Conservation (phyloP, 108 stramenopile species). For the Nitzschia sp. region DNA sequence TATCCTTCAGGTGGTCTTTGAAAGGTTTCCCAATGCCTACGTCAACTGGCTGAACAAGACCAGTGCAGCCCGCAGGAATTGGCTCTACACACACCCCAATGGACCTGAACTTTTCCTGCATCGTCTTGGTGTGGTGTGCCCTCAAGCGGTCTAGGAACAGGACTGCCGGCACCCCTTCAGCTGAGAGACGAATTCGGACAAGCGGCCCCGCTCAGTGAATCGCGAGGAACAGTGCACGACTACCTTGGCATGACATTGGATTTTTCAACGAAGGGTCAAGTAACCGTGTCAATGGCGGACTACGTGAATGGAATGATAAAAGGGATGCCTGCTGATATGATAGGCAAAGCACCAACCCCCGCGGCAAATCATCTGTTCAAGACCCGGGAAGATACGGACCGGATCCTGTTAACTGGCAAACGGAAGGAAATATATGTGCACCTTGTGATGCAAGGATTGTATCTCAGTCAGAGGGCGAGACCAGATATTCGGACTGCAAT, state of each 20-base stretch:
- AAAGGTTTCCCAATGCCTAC: too few relatives aligned
- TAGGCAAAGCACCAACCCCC: conserved; percentile 25
- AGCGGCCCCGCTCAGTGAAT: conserved; percentile 12
- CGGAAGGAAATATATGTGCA: conserved; percentile 10
- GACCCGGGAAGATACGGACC: conserved; percentile 20
- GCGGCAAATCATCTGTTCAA: conserved; percentile 41
- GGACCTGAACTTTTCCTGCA: too few relatives aligned
- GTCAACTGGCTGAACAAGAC: too few relatives aligned
- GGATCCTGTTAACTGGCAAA: too few relatives aligned
- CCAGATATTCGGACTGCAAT: conserved; percentile 43
- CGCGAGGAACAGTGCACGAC: conserved; percentile 32
- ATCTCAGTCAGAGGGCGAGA: conserved; percentile 33
- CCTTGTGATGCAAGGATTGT: conserved; percentile 31
- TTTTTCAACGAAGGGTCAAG: conserved; percentile 22
- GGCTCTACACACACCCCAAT: too few relatives aligned
- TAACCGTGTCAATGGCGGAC: conserved; percentile 26
- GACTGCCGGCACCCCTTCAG: too few relatives aligned
- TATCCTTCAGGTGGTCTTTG: too few relatives aligned
- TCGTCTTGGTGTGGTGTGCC: too few relatives aligned
- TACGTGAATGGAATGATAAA: conserved; percentile 29
- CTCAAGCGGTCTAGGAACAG: too few relatives aligned
- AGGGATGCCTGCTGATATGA: not conserved
- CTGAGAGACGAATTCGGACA: too few relatives aligned
- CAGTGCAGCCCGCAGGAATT: too few relatives aligned
- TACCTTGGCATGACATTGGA: conserved; percentile 44